Conservation (phyloP, 495 filamentous ascomycete genomes). For the Neurospora discreta region DNA sequence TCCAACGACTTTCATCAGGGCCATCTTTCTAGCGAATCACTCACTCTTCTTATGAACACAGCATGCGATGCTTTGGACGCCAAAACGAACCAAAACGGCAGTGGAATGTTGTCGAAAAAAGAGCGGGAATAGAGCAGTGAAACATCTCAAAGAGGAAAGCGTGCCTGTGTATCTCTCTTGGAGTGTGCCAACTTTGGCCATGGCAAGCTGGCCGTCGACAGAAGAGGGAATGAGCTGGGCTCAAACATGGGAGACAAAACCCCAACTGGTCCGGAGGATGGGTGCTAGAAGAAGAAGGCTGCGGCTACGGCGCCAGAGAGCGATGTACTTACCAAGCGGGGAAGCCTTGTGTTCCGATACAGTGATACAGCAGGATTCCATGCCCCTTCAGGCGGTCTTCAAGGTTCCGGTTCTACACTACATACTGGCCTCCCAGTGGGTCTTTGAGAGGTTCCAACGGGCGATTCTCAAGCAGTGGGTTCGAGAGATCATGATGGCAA, state of each 20-base stretch:
- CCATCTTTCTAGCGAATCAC: background rate
- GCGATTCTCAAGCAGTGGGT: background rate
- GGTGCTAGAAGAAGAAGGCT: background rate
- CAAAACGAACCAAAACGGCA: background rate
- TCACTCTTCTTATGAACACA: background rate
- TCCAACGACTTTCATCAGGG: background rate
- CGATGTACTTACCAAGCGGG: background rate
- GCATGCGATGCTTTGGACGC: background rate
- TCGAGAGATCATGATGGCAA: background rate
- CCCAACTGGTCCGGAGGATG: background rate
- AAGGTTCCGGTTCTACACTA: background rate
- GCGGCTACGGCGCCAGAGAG: background rate
- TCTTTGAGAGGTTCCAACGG: background rate
- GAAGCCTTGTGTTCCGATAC: background rate
- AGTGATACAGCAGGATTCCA: background rate
- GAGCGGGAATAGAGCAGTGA: background rate
- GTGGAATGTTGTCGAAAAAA: background rate
- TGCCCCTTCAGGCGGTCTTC: background rate
- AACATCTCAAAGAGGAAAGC: constrained; percentile 12
- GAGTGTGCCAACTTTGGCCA: constrained; percentile 4
- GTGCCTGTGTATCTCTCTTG: constrained; percentile 16
- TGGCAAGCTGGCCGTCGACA: background rate
- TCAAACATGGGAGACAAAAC: background rate
- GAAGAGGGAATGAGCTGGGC: background rate
- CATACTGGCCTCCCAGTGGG: background rate